These are phyloP conservation scores for Cadophora sp. DNA, from an alignment of 2,329 filamentous ascomycete species.

Conservation along the genomic window DNA sequence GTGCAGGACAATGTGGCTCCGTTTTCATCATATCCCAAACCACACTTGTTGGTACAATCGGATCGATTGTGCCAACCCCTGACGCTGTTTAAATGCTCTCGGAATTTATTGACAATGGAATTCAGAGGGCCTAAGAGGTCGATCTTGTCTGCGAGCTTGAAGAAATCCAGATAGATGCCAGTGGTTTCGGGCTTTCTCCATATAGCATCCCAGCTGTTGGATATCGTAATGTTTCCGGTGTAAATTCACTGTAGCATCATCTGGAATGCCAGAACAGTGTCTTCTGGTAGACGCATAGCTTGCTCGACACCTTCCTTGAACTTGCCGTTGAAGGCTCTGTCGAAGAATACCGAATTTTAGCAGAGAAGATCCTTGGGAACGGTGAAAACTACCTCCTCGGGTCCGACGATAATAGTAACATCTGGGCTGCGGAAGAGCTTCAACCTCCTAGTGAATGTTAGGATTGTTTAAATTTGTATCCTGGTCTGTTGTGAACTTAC, in stretches of 20 bases:
- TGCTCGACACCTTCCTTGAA: slow-evolving; percentile 27
- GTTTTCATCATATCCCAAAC: too few relatives aligned
- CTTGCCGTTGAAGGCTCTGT: slow-evolving; percentile 29
- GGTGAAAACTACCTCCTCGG: slow-evolving; percentile 4
- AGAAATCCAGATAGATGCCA: slow-evolving; percentile 14
- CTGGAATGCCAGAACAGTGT: not conserved
- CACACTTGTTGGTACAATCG: not conserved
- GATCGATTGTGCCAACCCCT: too few relatives aligned
- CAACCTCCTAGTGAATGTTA: slow-evolving; percentile 13
- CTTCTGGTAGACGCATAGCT: not conserved
- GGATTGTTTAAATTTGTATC: too few relatives aligned
- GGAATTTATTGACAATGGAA: not conserved
- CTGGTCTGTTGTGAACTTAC: not conserved
- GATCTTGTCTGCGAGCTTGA: slow-evolving; percentile 25
- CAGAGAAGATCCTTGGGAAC: slow-evolving; percentile 30
- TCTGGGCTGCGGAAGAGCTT: slow-evolving; percentile 5
- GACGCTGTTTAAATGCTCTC: not conserved
- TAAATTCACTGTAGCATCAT: slow-evolving; percentile 22
- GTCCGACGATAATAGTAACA: slow-evolving; percentile 22
- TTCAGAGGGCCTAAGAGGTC: slow-evolving; percentile 23
- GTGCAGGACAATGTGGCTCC: too few relatives aligned
- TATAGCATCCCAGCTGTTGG: not conserved
- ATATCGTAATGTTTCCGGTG: not conserved
- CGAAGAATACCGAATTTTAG: slow-evolving; percentile 26
- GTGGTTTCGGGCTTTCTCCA: not conserved